A percentile compares a stretch with the other conserved stretches of the same genome.
Conservation (phyloP, 352 stramenopile species). For the Pythium chondricola region DNA sequence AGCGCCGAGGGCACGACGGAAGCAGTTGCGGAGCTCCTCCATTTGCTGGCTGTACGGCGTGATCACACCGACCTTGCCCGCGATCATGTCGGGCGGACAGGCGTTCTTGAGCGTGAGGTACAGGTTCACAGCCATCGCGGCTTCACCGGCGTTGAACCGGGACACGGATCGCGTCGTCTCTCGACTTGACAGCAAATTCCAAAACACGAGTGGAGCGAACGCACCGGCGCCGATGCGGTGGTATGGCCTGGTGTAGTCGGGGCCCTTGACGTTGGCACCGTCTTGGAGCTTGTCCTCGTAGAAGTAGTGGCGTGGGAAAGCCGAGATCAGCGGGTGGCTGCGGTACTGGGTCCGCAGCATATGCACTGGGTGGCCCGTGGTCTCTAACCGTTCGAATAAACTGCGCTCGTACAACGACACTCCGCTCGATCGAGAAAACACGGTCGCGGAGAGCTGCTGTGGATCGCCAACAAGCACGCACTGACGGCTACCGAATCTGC, state of each 20-base stretch:
- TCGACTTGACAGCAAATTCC: slow-evolving; percentile 74
- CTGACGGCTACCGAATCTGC: slow-evolving; percentile 82
- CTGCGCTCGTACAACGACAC: slow-evolving; percentile 87
- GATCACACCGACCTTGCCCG: slow-evolving; percentile 85
- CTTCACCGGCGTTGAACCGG: slow-evolving; percentile 73
- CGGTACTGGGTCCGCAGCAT: slow-evolving; percentile 87
- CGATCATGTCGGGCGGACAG: slow-evolving; percentile 65
- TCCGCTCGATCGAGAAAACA: slow-evolving; percentile 84
- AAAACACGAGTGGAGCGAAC: slow-evolving; percentile 82
- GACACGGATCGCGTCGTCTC: slow-evolving; percentile 77
- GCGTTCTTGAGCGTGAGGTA: slow-evolving; percentile 83
- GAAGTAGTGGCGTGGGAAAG: slow-evolving; percentile 81
- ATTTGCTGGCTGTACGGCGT: slow-evolving; percentile 89
- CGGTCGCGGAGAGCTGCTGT: slow-evolving; percentile 90
- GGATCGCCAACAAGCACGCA: slow-evolving; percentile 92
- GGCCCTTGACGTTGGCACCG: slow-evolving; percentile 65
- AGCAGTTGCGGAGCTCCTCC: slow-evolving; percentile 69
- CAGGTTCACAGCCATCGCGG: slow-evolving; percentile 82
- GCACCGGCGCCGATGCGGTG: slow-evolving; percentile 55
- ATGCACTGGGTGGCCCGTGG: slow-evolving; percentile 81
- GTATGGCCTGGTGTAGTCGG: slow-evolving; percentile 67
- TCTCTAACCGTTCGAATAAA: slow-evolving; percentile 90
- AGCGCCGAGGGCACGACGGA: slow-evolving; percentile 38
- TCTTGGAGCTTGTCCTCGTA: slow-evolving; percentile 83
- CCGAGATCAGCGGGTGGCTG: slow-evolving; percentile 80